Evolutionary conservation across 2,329 filamentous ascomycete genomes (phyloP).

Genomic region (Thermothelomyces thermophilus): DNA sequence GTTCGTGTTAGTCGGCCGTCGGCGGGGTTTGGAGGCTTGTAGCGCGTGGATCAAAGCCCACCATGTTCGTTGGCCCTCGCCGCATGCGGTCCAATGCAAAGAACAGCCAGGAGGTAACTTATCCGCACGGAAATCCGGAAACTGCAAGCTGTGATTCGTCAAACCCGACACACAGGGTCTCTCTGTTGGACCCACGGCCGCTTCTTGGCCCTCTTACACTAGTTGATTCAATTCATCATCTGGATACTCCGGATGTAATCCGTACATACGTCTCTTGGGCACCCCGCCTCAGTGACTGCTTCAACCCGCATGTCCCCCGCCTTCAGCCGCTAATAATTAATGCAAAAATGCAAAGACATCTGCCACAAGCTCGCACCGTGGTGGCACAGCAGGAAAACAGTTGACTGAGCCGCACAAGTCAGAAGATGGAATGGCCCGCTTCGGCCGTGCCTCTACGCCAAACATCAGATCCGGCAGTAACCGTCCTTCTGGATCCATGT

Average conservation of each 20-base stretch:
- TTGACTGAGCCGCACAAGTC: conserved; percentile 4
- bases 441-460: conserved; percentile 1
- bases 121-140: too few relatives aligned
- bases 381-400: conserved; percentile 8
- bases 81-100: conserved; percentile 8
- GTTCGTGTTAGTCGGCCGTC: conserved; percentile 20
- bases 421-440: neutral
- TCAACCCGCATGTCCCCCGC: conserved; percentile 5
- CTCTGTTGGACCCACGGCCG: neutral
- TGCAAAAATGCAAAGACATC: neutral
- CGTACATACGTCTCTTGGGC: too few relatives aligned
- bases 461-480: neutral
- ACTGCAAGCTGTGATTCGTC: too few relatives aligned
- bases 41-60: conserved; percentile 11
- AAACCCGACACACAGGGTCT: too few relatives aligned
- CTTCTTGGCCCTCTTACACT: neutral
- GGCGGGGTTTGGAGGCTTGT: conserved; percentile 16
- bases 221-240: too few relatives aligned
- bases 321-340: conserved; percentile 17
- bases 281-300: too few relatives aligned
- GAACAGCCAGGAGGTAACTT: neutral
- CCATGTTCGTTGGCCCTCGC: conserved; percentile 19
- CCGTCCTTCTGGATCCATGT: neutral
- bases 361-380: neutral
- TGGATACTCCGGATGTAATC: too few relatives aligned